Evolutionary conservation across 331 rosid genomes (phyloP).

Genomic region (Acacia pycnantha): DNA sequence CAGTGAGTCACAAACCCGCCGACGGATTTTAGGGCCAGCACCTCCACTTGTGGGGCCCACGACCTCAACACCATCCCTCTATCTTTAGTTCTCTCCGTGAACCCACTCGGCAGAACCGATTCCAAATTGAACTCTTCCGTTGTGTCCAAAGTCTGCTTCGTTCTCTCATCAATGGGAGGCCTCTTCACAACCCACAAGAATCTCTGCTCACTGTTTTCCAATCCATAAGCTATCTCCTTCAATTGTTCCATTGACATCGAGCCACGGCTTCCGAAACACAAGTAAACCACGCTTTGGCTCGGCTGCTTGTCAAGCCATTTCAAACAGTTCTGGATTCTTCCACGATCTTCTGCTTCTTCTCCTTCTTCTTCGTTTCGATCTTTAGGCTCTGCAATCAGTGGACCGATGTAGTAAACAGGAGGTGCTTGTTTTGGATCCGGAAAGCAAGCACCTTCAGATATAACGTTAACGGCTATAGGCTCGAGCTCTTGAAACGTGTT

Average conservation of each 20-base stretch:
- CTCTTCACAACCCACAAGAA: constrained; percentile 45
- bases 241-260: background rate
- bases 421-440: background rate
- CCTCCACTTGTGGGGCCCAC: background rate
- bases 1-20: constrained; percentile 23
- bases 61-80: background rate
- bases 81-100: background rate
- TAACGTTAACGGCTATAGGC: background rate
- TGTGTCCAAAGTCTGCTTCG: background rate
- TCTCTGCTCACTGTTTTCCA: constrained; percentile 23
- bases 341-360: background rate
- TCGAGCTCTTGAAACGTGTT: background rate
- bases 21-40: too few species aligned
- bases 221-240: constrained; percentile 25
- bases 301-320: constrained; percentile 13
- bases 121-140: background rate
- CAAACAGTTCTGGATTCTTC: background rate
- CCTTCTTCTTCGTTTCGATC: background rate
- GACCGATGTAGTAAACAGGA: background rate
- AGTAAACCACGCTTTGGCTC: constrained; percentile 8
- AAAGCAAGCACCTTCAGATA: background rate
- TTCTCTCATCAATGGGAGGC: constrained; percentile 27
- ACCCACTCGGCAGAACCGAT: background rate
- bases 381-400: background rate
- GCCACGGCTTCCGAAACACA: constrained; percentile 24